These are phyloP conservation scores for Peronosclerospora sorghi DNA, from an alignment of 352 stramenopile species.

Conservation along the genomic window DNA sequence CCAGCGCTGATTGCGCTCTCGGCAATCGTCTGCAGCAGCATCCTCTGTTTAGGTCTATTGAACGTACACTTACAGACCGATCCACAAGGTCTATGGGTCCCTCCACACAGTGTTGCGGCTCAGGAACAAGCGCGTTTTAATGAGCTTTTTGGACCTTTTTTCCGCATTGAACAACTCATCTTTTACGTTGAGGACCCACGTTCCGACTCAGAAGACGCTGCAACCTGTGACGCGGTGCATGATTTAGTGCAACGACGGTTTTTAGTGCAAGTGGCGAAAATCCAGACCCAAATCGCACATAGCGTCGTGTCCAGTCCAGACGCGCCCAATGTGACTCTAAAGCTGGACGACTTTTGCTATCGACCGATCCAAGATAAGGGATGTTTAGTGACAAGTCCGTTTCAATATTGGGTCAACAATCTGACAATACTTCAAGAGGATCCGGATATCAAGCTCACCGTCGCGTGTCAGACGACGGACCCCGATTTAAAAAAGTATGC, in stretches of 20 bases:
- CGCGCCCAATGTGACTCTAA: slow-evolving; percentile 22
- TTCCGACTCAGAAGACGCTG: slow-evolving; percentile 2
- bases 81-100: slow-evolving; percentile 75
- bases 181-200: slow-evolving; percentile 44
- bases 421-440: slow-evolving; percentile 43
- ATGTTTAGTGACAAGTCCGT: slow-evolving; percentile 71
- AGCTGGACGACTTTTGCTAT: slow-evolving; percentile 70
- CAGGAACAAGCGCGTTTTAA: slow-evolving; percentile 66
- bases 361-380: slow-evolving; percentile 64
- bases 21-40: slow-evolving; percentile 33
- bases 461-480: slow-evolving; percentile 75
- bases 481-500: slow-evolving; percentile 31
- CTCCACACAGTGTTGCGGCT: slow-evolving; percentile 44
- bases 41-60: slow-evolving; percentile 46
- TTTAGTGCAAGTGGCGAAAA: slow-evolving; percentile 43
- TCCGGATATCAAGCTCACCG: slow-evolving; percentile 79
- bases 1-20: slow-evolving; percentile 36
- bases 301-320: slow-evolving; percentile 15
- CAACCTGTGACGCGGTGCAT: slow-evolving; percentile 15
- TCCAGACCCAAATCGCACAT: slow-evolving; percentile 51
- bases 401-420: slow-evolving; percentile 73
- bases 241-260: slow-evolving; percentile 56
- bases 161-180: slow-evolving; percentile 80
- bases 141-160: slow-evolving; percentile 75
- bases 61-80: slow-evolving; percentile 63